Evolutionary conservation across 495 filamentous ascomycete genomes (phyloP).

Genomic region (Aspergillus wentii): DNA sequence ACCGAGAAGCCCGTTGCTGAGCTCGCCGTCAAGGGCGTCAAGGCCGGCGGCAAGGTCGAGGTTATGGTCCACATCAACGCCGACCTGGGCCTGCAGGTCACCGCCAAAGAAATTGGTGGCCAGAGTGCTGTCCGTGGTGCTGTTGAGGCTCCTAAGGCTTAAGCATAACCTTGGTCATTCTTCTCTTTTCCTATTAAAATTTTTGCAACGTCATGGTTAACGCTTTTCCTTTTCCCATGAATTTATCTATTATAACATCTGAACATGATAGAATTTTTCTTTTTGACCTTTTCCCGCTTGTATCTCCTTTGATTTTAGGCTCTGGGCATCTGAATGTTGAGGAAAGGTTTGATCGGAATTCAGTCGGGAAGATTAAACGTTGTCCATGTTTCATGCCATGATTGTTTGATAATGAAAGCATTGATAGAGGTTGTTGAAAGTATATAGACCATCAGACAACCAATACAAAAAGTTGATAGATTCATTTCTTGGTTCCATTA

Average conservation of each 20-base stretch:
- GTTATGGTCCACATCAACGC: slow-evolving; percentile 79
- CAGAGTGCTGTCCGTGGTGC: slow-evolving; percentile 79
- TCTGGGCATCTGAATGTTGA: too few species aligned
- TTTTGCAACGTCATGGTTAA: too few species aligned
- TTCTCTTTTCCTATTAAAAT: too few species aligned
- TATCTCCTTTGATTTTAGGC: too few species aligned
- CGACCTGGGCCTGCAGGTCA: slow-evolving; percentile 73
- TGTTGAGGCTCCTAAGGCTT: slow-evolving; percentile 40
- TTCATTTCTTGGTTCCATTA: too few species aligned
- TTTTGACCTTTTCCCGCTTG: too few species aligned
- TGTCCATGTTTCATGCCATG: slow-evolving; percentile 15
- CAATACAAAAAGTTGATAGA: slow-evolving; percentile 16
- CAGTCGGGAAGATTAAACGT: too few species aligned
- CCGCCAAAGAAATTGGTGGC: slow-evolving; percentile 77
- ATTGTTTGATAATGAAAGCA: slow-evolving; percentile 23
- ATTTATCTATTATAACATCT: too few species aligned
- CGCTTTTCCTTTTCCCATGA: too few species aligned
- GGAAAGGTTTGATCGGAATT: too few species aligned
- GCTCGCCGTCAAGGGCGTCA: slow-evolving; percentile 72
- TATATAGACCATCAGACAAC: slow-evolving; percentile 16
- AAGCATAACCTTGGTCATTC: too few species aligned
- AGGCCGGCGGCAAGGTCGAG: slow-evolving; percentile 89
- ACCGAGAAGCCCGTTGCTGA: slow-evolving; percentile 80
- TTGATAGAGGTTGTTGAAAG: slow-evolving; percentile 20
- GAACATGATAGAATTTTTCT: too few species aligned